These are phyloP conservation scores for Tylopilus rubrobrunneus DNA, from an alignment of 768 basidiomycete species.

Conservation along the genomic window DNA sequence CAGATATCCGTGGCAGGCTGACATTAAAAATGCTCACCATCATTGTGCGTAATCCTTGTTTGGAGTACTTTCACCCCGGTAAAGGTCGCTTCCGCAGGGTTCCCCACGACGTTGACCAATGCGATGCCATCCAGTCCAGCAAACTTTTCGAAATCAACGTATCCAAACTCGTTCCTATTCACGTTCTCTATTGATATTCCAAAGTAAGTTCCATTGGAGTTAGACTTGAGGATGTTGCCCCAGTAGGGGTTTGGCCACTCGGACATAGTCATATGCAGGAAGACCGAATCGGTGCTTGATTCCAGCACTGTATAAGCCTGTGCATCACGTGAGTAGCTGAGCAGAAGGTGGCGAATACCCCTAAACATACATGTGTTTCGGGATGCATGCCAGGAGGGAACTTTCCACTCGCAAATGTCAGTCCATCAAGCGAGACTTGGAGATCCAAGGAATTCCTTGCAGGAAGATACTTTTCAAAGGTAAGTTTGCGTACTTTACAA, in stretches of 20 bases:
- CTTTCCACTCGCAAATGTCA: conserved; percentile 75
- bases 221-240: conserved; percentile 93
- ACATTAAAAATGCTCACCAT: conserved; percentile 51
- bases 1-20: background rate
- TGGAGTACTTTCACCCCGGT: conserved; percentile 73
- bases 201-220: conserved; percentile 98
- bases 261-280: conserved; percentile 94
- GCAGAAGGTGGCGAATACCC: background rate
- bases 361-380: conserved; percentile 73
- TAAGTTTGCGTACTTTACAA: conserved; percentile 20
- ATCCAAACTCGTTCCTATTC: conserved; percentile 85
- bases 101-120: conserved; percentile 84
- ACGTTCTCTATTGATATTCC: conserved; percentile 81
- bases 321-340: background rate
- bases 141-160: conserved; percentile 98
- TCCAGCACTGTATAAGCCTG: conserved; percentile 94
- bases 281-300: conserved; percentile 88
- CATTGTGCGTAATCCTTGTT: conserved; percentile 92
- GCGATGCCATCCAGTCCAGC: conserved; percentile 95
- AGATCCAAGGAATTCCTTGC: conserved; percentile 63
- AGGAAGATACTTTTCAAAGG: conserved; percentile 43
- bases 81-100: conserved; percentile 69
- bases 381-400: conserved; percentile 93
- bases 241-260: conserved; percentile 69
- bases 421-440: conserved; percentile 90